Conservation (phyloP, 352 stramenopile species). For the Globisporangium radiosum region DNA sequence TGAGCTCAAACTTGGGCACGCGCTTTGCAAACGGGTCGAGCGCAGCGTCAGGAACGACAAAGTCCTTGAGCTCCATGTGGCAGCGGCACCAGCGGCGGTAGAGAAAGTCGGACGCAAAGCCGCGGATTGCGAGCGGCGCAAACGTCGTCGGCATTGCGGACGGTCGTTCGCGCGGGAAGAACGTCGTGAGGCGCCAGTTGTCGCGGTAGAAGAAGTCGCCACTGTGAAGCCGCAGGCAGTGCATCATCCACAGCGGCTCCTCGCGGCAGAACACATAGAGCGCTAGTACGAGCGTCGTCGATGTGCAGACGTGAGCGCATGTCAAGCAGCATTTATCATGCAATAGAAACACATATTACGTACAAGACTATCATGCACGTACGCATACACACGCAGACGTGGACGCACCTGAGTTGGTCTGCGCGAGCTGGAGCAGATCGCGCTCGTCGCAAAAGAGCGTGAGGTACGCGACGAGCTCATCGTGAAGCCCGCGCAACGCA, state of each 20-base stretch:
- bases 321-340: too few species aligned
- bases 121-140: constrained; percentile 22
- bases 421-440: constrained; percentile 53
- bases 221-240: constrained; percentile 62
- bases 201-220: constrained; percentile 59
- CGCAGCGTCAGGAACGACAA: constrained; percentile 31
- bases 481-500: constrained; percentile 56
- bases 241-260: constrained; percentile 78
- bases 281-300: constrained; percentile 20
- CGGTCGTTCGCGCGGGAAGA: constrained; percentile 47
- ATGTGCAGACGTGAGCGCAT: neutral
- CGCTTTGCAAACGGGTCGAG: constrained; percentile 39
- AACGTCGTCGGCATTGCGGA: constrained; percentile 11
- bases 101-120: constrained; percentile 76
- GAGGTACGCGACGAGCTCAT: constrained; percentile 73
- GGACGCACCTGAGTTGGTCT: constrained; percentile 66
- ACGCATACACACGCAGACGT: constrained; percentile 9
- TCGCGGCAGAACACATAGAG: constrained; percentile 79
- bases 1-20: constrained; percentile 47
- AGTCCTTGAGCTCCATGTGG: constrained; percentile 68
- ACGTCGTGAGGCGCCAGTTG: constrained; percentile 77
- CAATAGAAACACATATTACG: too few species aligned
- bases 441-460: constrained; percentile 61
- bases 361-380: neutral
- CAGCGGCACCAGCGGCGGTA: constrained; percentile 81